phyloP scores from a whole-genome alignment of 2,329 filamentous ascomycete genomes.

The Talaromyces pinophilus region DNA sequence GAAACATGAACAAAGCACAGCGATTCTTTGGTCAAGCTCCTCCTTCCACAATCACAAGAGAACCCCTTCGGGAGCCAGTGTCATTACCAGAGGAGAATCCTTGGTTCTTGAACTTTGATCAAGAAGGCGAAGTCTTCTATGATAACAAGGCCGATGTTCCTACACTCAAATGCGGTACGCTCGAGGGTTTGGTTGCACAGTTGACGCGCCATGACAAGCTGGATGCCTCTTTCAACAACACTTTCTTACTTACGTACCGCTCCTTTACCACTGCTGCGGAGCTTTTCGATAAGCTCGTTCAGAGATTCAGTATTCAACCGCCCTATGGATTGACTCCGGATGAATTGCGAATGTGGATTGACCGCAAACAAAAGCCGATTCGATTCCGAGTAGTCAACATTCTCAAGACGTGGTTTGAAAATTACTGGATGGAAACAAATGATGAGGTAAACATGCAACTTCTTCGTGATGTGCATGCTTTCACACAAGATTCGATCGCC shows the following conservation, averaged over 20 bases:
- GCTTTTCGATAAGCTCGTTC: slow-evolving; percentile 87
- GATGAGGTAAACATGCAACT: slow-evolving; percentile 83
- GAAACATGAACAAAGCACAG: slow-evolving; percentile 50
- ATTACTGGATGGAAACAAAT: slow-evolving; percentile 96
- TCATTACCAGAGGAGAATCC: slow-evolving; percentile 72
- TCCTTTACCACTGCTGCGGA: slow-evolving; percentile 91
- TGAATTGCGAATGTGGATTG: slow-evolving; percentile 85
- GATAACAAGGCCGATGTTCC: slow-evolving; percentile 77
- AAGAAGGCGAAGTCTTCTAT: slow-evolving; percentile 86
- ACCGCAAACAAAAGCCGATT: slow-evolving; percentile 93
- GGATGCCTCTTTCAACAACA: slow-evolving; percentile 94
- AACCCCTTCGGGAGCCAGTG: slow-evolving; percentile 44
- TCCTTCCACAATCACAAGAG: slow-evolving; percentile 42
- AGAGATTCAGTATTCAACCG: slow-evolving; percentile 88
- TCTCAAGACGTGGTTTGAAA: slow-evolving; percentile 96
- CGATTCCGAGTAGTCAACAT: slow-evolving; percentile 97
- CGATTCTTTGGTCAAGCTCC: slow-evolving; percentile 52
- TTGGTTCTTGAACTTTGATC: slow-evolving; percentile 80
- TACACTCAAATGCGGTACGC: slow-evolving; percentile 81
- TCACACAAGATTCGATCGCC: slow-evolving; percentile 88
- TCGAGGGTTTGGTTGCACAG: slow-evolving; percentile 88
- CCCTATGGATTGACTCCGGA: slow-evolving; percentile 73
- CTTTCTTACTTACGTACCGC: slow-evolving; percentile 92
- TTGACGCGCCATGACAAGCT: slow-evolving; percentile 93
- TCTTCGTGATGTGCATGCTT: slow-evolving; percentile 84